Conservation (phyloP, 805 yeast species). For the Cyberlindnera lachancei region DNA sequence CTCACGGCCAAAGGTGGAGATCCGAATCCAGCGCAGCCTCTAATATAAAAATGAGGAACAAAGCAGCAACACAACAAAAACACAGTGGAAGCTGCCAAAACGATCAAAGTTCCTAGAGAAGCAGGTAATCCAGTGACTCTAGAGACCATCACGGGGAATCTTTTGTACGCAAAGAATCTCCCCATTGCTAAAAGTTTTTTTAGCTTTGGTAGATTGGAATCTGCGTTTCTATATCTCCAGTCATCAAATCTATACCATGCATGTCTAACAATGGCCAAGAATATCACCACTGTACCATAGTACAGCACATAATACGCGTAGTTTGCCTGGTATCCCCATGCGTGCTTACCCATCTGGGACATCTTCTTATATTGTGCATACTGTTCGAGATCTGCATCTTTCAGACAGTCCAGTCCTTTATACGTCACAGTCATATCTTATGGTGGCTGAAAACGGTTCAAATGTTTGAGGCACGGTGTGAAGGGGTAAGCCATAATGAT, state of each 20-base stretch:
- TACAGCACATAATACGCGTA: slow-evolving; percentile 14
- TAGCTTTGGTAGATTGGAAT: not conserved
- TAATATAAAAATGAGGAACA: slow-evolving; percentile 42
- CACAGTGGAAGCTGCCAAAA: slow-evolving; percentile 27
- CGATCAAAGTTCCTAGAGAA: slow-evolving; percentile 29
- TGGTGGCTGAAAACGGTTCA: no score
- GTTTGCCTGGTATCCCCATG: slow-evolving; percentile 12
- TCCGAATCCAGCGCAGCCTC: slow-evolving; percentile 48
- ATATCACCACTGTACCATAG: slow-evolving; percentile 11
- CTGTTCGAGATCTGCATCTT: slow-evolving; percentile 4
- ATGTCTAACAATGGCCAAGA: slow-evolving; percentile 5
- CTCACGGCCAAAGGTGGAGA: slow-evolving; percentile 52
- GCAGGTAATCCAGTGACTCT: slow-evolving; percentile 30
- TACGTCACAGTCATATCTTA: slow-evolving; percentile 8
- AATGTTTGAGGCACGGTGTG: no score
- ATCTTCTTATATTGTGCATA: slow-evolving; percentile 1
- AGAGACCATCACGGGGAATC: slow-evolving; percentile 25
- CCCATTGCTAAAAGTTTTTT: slow-evolving; percentile 23
- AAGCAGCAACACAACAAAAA: slow-evolving; percentile 28
- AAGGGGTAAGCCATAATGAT: no score
- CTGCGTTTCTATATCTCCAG: slow-evolving; percentile 13
- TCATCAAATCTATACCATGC: slow-evolving; percentile 9
- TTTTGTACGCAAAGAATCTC: slow-evolving; percentile 27
- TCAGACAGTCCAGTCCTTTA: slow-evolving; percentile 16
- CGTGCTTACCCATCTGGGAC: slow-evolving; percentile 11